Base-by-base conservation (phyloP, 73 alveolate species). In the Paramecium sexaurelia region DNA sequence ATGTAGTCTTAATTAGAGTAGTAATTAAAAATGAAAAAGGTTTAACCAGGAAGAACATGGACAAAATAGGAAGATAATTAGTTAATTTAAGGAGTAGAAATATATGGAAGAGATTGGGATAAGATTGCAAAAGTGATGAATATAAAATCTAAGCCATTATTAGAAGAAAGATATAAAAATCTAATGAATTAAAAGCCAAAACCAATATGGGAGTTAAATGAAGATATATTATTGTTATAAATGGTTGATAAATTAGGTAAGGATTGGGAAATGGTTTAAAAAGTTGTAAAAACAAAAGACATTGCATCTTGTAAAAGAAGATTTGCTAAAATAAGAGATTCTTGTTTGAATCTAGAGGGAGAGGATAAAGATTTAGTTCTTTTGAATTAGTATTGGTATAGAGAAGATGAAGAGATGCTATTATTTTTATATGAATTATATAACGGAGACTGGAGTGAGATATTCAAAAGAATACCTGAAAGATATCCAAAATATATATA, bases 381-480 rank as follows among this genome's bases (percentile, higher is more conserved):
- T 17, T 33, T 71, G 11, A 71, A 71, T 33, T 71, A 35, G 7
- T 71, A 71, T 71, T 71, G 86, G 86, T 35, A 37, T 37, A 19
- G 19, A 9, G 86, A 71, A 17, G 86, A 71, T 71, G 86, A 71
- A 20, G 51, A 71, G 15, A 13, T 71, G 56, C 6, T 71, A 20
- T 5, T 35, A 36, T 71, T 35, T 19, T 32, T 71, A 35, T 36
- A 71, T 33, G 56, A 71, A 40, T 35, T 37, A 20, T 71, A 71
- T 71, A 71, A 71, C 35, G 86, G 86, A 71, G 86, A 71, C 35
- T 71, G 86, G 86, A 36, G 43, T 35, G 35, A 35, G 35, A 36
- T 71, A 20, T 35, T 71, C 13, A 33, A 37, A 39, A 71, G 86
- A 36, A 35, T 71, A 27, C 57, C 56, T 8, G 86, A 71, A 15